Evolutionary conservation across 768 basidiomycete species (phyloP).

Genomic region (Kwoniella pini): DNA sequence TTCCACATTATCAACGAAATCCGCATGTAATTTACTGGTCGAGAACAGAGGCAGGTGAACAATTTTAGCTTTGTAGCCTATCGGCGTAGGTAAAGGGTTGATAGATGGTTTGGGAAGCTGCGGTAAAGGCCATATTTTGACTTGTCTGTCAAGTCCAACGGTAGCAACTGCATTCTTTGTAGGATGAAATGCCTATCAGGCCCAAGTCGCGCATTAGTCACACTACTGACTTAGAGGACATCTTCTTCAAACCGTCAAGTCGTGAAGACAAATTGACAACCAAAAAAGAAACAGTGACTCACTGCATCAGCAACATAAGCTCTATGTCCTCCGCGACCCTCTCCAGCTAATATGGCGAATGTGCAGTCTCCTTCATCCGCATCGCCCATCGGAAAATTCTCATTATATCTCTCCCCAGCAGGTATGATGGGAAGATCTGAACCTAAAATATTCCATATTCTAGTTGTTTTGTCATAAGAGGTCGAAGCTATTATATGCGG

Average conservation of each 20-base stretch:
- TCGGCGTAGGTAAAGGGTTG: conserved; percentile 1
- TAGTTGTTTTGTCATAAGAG: conserved; percentile 40
- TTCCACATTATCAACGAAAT: conserved; percentile 24
- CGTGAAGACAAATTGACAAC: too few species aligned
- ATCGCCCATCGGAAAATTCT: conserved; percentile 32
- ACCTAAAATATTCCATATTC: conserved; percentile 48
- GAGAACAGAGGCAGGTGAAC: conserved; percentile 28
- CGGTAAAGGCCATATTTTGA: conserved; percentile 35
- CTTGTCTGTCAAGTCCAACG: conserved; percentile 19
- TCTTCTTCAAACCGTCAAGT: too few species aligned
- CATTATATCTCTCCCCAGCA: not conserved
- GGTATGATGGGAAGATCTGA: not conserved
- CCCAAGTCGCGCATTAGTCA: too few species aligned
- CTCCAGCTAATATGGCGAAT: conserved; percentile 27
- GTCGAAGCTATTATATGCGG: conserved; percentile 46
- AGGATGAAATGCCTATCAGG: conserved; percentile 24
- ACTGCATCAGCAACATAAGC: conserved; percentile 18
- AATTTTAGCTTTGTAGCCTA: conserved; percentile 27
- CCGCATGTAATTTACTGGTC: conserved; percentile 21
- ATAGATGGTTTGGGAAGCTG: conserved; percentile 13
- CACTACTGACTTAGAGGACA: too few species aligned
- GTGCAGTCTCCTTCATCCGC: conserved; percentile 32
- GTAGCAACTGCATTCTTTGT: conserved; percentile 23
- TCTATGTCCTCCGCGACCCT: conserved; percentile 29
- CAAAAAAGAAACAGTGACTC: too few species aligned